phyloP scores from a whole-genome alignment of 257 asterid genomes.

The Solanum ossicruentum region DNA sequence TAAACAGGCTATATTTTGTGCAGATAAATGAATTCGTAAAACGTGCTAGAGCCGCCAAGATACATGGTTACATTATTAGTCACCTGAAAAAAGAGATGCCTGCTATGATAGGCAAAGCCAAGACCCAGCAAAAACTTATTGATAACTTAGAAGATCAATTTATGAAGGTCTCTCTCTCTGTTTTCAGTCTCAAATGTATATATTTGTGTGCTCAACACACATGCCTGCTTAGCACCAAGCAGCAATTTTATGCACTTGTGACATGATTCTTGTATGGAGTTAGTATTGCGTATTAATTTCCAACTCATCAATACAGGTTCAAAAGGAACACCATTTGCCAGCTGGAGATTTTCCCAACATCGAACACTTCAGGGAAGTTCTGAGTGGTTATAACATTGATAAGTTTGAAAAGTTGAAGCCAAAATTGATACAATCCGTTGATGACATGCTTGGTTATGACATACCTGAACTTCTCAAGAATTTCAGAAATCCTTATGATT shows the following conservation, averaged over 20 bases:
- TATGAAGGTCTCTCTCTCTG: slow-evolving; percentile 40
- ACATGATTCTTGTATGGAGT: background rate
- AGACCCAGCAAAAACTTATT: slow-evolving; percentile 75
- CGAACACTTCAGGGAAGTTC: slow-evolving; percentile 58
- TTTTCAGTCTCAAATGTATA: background rate
- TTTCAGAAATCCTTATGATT: slow-evolving; percentile 83
- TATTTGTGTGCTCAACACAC: background rate
- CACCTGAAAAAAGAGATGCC: slow-evolving; percentile 94
- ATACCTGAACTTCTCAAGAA: slow-evolving; percentile 84
- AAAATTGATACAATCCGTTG: slow-evolving; percentile 68
- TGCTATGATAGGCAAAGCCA: slow-evolving; percentile 93
- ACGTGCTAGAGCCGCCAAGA: slow-evolving; percentile 95
- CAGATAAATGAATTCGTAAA: slow-evolving; percentile 95
- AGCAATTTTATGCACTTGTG: background rate
- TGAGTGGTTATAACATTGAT: slow-evolving; percentile 71
- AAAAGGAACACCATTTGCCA: slow-evolving; percentile 71
- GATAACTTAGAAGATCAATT: slow-evolving; percentile 71
- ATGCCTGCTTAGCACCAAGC: background rate
- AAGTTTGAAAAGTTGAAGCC: slow-evolving; percentile 85
- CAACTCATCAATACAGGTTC: slow-evolving; percentile 36
- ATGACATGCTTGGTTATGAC: slow-evolving; percentile 94
- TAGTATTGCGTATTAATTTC: background rate
- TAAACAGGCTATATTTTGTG: background rate
- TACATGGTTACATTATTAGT: slow-evolving; percentile 76
- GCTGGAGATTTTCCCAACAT: slow-evolving; percentile 86